Base-by-base conservation (phyloP, 1,284 basidiomycete genomes). In the Polyporus tsugae region DNA sequence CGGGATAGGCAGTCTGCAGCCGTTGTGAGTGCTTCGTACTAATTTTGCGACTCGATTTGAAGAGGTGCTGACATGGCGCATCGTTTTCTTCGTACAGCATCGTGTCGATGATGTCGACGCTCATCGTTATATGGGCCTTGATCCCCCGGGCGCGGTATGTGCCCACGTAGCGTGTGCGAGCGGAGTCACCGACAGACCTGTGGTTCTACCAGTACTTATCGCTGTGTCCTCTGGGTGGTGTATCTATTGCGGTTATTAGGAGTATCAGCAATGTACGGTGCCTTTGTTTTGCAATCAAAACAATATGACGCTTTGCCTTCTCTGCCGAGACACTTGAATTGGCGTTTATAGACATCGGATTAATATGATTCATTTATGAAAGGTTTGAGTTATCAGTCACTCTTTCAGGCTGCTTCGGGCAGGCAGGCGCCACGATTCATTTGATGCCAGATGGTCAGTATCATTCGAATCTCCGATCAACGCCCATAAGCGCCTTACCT, bases 1-100 rank as follows among this genome's bases (percentile, higher is more conserved):
- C 67, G 89, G 89, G 70, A 89, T 90, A 64, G 78, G 80, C 61
- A 85, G 81, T 71, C 75, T 90, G 68, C 88, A 89, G 70, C 89
- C 88, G 29, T 76, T 89, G 89, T 90, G 73, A 73, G 88, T 82
- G 15, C 38, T 65, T 22, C 53, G 1, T 39, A 6, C 29, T 89
- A 89, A 57, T 7, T 52, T 1, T 29, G 15, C 13, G 3, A 17
- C 13, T 6, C 69, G 89, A 69, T 88, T 88, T 35, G 75, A 89
- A 88, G 89, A 72, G 70, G 87, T 82, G 38, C 58, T 49, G 57
- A 49, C 42, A 22, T n/a, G 15, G 9, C 9, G 15, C 17, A 19
- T 17, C 57, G n/a, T 25, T 13, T 36, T 29, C 25, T 4, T 25
- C 49, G 11, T 17, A 33, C 17, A 65, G 63, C 35, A 65, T 75